Evolutionary conservation across 1,139 yeast species (phyloP), one percentile per base, ranked within the genome.

Genomic region (Debaryomyces coudertii): DNA sequence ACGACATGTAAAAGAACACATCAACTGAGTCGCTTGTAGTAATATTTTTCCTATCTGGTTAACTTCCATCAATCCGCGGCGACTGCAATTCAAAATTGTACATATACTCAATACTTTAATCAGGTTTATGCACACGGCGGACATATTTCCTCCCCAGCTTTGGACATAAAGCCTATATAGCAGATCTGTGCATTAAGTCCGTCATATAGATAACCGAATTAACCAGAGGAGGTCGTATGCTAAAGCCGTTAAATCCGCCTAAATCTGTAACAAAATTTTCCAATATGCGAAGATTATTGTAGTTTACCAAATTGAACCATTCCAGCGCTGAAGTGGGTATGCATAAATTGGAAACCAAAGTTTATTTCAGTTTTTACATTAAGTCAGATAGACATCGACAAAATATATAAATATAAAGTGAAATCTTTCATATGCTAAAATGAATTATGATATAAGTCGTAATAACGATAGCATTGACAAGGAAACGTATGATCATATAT

Each of bases 221-320:
- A 28, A 20, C 41, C 33, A 18, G 41, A 37, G 41, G 41, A 34
- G 41, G 27, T 35, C n/a, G 27, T 20, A 35, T 14, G 7, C 12
- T 1, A 37, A 28, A 30, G n/a, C 41, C 41, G 41, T 14, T 37
- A 37, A 37, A 18, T 37, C 41, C 41, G 31, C 34, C 34, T n/a
- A n/a, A 23, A 22, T 22, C 28, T 22, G 28, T 18, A 22, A 14
- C 14, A 23, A 35, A 35, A 20, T 35, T 35, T 35, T 35, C 28
- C 28, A 22, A 12, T 29, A 9, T 35, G 18, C 37, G 23, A 18
- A 16, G 15, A 8, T 31, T 18, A 8, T 11, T 20, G 11, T 11
- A n/a, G 22, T 30, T 30, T 15, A 11, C 35, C n/a, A 31, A n/a
- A 15, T 31, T 31, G 6, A 16, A 16, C 23, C 7, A 16, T 16